phyloP scores from a whole-genome alignment of 371 early-diverging fungal species.

The Sanchytrium tribonematis region DNA sequence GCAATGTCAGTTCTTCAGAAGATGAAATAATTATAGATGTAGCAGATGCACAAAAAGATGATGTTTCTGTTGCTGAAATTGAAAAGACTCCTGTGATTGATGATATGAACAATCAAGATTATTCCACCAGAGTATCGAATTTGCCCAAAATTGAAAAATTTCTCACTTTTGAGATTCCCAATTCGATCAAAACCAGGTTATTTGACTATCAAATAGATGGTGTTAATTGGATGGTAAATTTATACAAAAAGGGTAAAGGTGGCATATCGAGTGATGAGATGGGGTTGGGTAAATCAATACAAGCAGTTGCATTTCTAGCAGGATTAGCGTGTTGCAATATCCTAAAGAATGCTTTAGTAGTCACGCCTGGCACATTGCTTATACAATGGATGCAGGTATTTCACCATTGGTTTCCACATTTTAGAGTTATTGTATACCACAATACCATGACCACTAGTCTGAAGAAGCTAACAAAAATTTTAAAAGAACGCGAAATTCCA shows the following conservation, averaged over 20 bases:
- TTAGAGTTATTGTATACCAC: slow-evolving; percentile 62
- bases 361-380: slow-evolving; percentile 86
- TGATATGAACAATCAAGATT: too few relatives aligned
- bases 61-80: too few relatives aligned
- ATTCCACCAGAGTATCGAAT: too few relatives aligned
- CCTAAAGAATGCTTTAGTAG: slow-evolving; percentile 28
- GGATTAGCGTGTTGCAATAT: slow-evolving; percentile 29
- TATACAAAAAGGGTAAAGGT: slow-evolving; percentile 57
- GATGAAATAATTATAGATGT: too few relatives aligned
- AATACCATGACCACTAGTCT: slow-evolving; percentile 39
- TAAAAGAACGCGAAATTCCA: background rate
- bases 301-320: slow-evolving; percentile 53
- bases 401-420: slow-evolving; percentile 81
- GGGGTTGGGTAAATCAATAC: slow-evolving; percentile 91
- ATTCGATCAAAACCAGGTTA: slow-evolving; percentile 47
- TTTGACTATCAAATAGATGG: slow-evolving; percentile 81
- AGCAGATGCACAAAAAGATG: too few relatives aligned
- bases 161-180: slow-evolving; percentile 47
- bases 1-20: too few relatives aligned
- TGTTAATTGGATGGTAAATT: slow-evolving; percentile 68
- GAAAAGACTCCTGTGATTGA: too few relatives aligned
- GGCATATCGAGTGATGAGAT: slow-evolving; percentile 96
- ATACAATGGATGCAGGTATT: slow-evolving; percentile 87
- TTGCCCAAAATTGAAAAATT: too few relatives aligned
- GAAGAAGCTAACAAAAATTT: slow-evolving; percentile 6